Conservation (phyloP, 169 alveolate genomes). For the Plasmodium ovale region DNA sequence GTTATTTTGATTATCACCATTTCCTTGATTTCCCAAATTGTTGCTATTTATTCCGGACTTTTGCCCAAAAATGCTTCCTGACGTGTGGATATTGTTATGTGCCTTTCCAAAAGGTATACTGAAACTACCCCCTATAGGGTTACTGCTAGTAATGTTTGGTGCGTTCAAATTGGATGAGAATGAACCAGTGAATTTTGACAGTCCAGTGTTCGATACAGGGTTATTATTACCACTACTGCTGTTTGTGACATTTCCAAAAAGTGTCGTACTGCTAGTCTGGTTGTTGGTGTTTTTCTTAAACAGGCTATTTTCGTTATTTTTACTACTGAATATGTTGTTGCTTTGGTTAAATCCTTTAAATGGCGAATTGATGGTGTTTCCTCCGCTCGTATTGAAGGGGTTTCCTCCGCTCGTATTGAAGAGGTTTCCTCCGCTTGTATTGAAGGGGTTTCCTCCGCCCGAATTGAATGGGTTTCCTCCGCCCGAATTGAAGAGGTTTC, state of each 20-base stretch:
- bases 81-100: not conserved
- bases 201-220: not conserved
- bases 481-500: too few relatives aligned
- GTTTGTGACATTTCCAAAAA: conserved; percentile 15
- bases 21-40: not conserved
- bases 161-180: not conserved
- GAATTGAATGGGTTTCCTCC: too few relatives aligned
- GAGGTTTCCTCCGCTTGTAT: too few relatives aligned
- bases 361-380: conserved; percentile 4
- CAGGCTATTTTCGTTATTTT: conserved; percentile 19
- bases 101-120: not conserved
- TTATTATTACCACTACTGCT: not conserved
- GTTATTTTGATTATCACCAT: not conserved
- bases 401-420: too few relatives aligned
- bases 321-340: conserved; percentile 44
- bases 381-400: too few relatives aligned
- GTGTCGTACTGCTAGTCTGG: not conserved
- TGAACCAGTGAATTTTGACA: not conserved
- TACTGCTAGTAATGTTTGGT: not conserved
- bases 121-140: not conserved
- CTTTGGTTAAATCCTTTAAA: conserved; percentile 62
- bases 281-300: conserved; percentile 23
- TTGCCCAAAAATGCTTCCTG: conserved; percentile 29
- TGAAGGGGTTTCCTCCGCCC: too few relatives aligned
- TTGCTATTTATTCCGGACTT: not conserved